phyloP scores from a whole-genome alignment of 2,329 filamentous ascomycete genomes.

The Arthroderma uncinatum region DNA sequence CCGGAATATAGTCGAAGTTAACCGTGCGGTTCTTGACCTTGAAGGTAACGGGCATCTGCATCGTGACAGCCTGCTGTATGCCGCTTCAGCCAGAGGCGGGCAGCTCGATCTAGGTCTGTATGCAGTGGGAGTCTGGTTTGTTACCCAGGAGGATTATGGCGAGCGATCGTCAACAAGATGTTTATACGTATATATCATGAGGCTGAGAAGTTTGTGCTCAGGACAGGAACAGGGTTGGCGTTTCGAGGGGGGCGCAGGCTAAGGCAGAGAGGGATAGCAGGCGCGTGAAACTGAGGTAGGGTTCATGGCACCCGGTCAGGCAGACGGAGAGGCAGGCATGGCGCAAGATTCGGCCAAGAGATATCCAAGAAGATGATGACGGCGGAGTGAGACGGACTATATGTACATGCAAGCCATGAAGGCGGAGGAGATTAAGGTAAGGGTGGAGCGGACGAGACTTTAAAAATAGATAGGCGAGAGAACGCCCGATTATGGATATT shows the following conservation, averaged over 20 bases:
- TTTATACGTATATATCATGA: not conserved
- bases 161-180: not conserved
- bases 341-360: not conserved
- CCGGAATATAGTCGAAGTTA: slow-evolving; percentile 16
- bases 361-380: not conserved
- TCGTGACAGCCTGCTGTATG: not conserved
- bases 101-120: not conserved
- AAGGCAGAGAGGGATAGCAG: not conserved
- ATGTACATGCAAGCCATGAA: not conserved
- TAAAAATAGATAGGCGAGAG: not conserved
- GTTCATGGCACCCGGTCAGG: not conserved
- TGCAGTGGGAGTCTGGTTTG: not conserved
- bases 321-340: not conserved
- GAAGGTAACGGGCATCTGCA: slow-evolving; percentile 12
- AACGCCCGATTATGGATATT: not conserved
- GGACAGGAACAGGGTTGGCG: not conserved
- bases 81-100: not conserved
- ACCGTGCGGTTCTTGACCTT: slow-evolving; percentile 15
- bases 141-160: not conserved
- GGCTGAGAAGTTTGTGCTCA: not conserved
- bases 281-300: too few species aligned
- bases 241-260: not conserved
- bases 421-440: not conserved
- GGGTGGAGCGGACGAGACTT: not conserved
- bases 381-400: not conserved